A percentile compares a stretch with the other conserved stretches of the same genome.
Conservation (phyloP, 2,329 filamentous ascomycete species). For the Colletotrichum cereale region DNA sequence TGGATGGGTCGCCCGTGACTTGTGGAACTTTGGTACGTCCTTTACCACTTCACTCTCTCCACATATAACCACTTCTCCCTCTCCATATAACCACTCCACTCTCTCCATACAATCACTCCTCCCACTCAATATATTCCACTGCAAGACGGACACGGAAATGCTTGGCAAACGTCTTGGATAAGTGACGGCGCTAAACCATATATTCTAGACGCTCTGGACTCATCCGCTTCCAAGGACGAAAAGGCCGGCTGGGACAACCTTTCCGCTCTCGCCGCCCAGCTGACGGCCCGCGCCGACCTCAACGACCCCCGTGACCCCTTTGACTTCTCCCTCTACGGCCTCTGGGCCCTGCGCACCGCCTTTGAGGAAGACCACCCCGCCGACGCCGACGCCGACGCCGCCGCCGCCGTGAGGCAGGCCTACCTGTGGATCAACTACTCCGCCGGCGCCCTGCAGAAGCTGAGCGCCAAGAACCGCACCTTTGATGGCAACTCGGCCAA, state of each 20-base stretch:
- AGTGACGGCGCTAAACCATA: neutral
- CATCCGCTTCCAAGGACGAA: constrained; percentile 35
- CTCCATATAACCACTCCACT: too few relatives aligned
- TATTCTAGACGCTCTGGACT: constrained; percentile 39
- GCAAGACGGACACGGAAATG: neutral
- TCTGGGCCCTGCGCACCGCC: constrained; percentile 47
- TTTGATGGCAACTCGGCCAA: constrained; percentile 41
- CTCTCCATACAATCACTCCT: too few relatives aligned
- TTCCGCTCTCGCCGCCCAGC: constrained; percentile 45
- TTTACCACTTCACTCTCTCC: too few relatives aligned
- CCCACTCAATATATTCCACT: neutral
- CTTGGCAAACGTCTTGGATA: neutral
- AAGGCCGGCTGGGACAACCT: constrained; percentile 41
- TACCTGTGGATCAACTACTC: constrained; percentile 44
- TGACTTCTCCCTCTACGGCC: constrained; percentile 46
- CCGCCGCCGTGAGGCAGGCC: constrained; percentile 42
- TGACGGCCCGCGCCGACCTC: constrained; percentile 42
- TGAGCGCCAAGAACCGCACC: constrained; percentile 27
- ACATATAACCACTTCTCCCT: too few relatives aligned
- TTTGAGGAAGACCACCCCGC: constrained; percentile 43
- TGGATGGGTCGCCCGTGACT: constrained; percentile 45
- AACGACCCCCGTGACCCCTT: constrained; percentile 35
- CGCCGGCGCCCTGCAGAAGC: constrained; percentile 36
- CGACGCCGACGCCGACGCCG: neutral
- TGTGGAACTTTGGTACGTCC: constrained; percentile 46